Base-by-base conservation (phyloP, 441 rosid species). In the Heliophila coronopifolia region DNA sequence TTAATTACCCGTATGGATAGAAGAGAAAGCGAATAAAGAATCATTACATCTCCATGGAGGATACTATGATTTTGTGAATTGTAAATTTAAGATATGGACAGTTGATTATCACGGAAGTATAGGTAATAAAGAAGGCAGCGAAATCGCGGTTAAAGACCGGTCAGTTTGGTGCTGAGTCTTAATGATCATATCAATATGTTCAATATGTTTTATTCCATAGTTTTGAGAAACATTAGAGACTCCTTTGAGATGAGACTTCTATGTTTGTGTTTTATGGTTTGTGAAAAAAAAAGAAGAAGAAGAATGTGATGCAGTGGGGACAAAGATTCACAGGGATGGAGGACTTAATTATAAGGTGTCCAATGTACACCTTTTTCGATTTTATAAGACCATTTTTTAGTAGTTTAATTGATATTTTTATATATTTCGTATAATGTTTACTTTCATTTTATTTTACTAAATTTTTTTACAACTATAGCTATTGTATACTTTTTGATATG, bases 81-180 rank as follows among this genome's bases (percentile, higher is more conserved):
- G 95, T 63, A 63, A 94, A 2, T 88, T 87, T 18, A 87, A 85
- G 87, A 92, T 81, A 67, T 92, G 98, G 98, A 81, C 96, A 0
- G 67, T 92, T 31, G 94, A 91, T 58, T 77, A 84, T 64, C 30
- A 20, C 25, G 76, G 53, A 61, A 74, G 72, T 61, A 69, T 62
- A 41, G 52, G 45, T 19, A 54, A 58, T 38, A 64, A 42, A 37
- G 69, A 58, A 44, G 44, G 55, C 30, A 37, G 59, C 24, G 65
- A 55, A 28, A 48, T 74, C 33, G 73, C 76, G n/a, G 65, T 80
- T 15, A 83, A 76, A 58, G 59, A 75, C 58, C 54, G 50, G 15
- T 76, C 81, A 7, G 68, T 74, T 38, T 89, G 95, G 95, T 23
- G 44, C n/a, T 65, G 48, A 49, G 4, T n/a, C n/a, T n/a, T 18